Evolutionary conservation across 2,329 filamentous ascomycete species (phyloP), one percentile per base, ranked within the genome.

Genomic region (Colletotrichum sp.): DNA sequence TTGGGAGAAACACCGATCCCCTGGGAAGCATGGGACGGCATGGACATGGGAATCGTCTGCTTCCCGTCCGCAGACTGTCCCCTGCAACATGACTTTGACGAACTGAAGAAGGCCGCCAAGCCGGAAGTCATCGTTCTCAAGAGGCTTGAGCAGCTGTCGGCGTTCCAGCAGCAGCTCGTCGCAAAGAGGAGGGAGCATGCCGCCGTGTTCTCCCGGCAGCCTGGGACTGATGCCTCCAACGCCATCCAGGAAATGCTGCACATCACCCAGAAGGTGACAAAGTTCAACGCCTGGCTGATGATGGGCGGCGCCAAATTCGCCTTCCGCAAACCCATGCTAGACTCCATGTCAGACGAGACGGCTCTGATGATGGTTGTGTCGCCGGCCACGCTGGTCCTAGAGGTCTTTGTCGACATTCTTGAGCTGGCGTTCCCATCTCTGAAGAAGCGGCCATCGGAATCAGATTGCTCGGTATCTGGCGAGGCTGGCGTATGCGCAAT

Each of bases 271-370:
- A 72, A 68, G 32, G 68, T 64, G 28, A 63, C 64, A 6, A 64
- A 64, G 6, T 48, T 64, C 32, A 57, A 44, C 63, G 52, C 68
- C 12, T 72, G 63, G 68, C 63, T 72, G 5, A 64, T 75, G 48
- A 39, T n/a, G 26, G 48, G 22, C 13, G 68, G 44, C 52, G 68
- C 48, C 28, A 62, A 62, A 3, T 74, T 74, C n/a, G 66, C 71
- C 44, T 74, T 39, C 10, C 65, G 71, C 39, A 74, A 28, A 7
- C 71, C 44, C n/a, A 74, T 64, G 65, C 57, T 74, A 39, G 34
- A 52, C 32, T 59, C 65, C 44, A 74, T 74, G 65, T 52, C 71
- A 12, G 71, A 74, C 26, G 71, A 74, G 24, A 74, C 71, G 7
- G 66, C 66, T 2, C 15, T 63, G n/a, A 74, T 74, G 71, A 69